Conservation (phyloP, 345 rosid species). For the Eutrema heterophyllum region DNA sequence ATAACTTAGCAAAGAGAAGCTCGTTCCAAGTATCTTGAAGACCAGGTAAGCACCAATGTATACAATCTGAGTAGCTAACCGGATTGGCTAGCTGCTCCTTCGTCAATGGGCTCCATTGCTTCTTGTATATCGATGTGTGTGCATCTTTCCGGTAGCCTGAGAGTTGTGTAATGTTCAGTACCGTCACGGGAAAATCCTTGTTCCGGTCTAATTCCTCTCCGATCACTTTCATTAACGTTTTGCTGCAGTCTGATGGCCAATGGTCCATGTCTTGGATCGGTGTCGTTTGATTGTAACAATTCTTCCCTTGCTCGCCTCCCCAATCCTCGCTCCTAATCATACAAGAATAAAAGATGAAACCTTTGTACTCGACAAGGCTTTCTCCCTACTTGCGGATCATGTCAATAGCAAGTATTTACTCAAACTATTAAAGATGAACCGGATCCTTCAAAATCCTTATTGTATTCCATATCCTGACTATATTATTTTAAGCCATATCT, state of each 20-base stretch:
- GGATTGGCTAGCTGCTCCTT: slow-evolving; percentile 76
- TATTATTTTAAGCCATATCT: neutral
- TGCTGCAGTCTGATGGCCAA: slow-evolving; percentile 77
- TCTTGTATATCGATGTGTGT: slow-evolving; percentile 83
- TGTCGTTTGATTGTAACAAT: slow-evolving; percentile 71
- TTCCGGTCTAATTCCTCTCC: slow-evolving; percentile 54
- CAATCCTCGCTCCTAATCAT: slow-evolving; percentile 67
- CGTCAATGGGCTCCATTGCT: slow-evolving; percentile 71
- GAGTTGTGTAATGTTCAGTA: slow-evolving; percentile 80
- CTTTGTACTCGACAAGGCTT: neutral
- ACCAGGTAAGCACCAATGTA: slow-evolving; percentile 92
- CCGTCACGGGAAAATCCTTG: slow-evolving; percentile 45
- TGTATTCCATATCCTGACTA: neutral
- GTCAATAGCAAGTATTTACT: neutral
- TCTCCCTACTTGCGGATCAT: neutral
- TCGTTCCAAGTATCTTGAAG: slow-evolving; percentile 94
- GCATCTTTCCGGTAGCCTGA: slow-evolving; percentile 79
- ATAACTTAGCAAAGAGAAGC: slow-evolving; percentile 66
- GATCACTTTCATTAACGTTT: slow-evolving; percentile 65
- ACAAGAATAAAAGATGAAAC: neutral
- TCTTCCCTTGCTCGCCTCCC: slow-evolving; percentile 59
- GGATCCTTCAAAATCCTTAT: no score
- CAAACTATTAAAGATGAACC: no score
- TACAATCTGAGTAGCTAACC: slow-evolving; percentile 72
- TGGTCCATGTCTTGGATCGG: slow-evolving; percentile 47